phyloP scores from a whole-genome alignment of 1,284 basidiomycete species.

The Cryptococcus wingfieldii region DNA sequence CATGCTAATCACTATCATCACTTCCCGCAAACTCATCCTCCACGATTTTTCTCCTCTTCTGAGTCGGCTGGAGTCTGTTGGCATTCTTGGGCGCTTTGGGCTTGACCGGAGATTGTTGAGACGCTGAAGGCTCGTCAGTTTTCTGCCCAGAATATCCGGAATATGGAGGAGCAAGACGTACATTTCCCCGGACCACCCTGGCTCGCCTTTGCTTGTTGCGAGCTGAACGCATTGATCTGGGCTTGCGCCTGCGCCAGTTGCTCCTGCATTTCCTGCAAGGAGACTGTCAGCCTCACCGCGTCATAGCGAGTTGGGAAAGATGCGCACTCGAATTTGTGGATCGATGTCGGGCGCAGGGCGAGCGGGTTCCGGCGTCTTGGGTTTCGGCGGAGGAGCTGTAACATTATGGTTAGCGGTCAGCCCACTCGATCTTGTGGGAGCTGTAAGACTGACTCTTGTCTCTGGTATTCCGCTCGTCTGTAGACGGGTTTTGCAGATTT shows the following conservation, averaged over 20 bases:
- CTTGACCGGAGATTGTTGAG: conserved; percentile 25
- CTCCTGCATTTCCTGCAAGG: not conserved
- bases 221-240: not conserved
- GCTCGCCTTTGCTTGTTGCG: not conserved
- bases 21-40: not conserved
- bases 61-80: conserved; percentile 34
- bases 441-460: too few relatives aligned
- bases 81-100: conserved; percentile 21
- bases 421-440: too few relatives aligned
- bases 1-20: not conserved
- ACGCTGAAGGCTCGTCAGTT: conserved; percentile 1
- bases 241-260: not conserved
- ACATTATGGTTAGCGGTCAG: too few relatives aligned
- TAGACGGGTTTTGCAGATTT: not conserved
- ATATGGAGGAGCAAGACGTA: not conserved
- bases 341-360: too few relatives aligned
- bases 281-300: not conserved
- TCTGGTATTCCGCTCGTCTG: conserved; percentile 12
- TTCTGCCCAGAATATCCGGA: not conserved
- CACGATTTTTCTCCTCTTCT: conserved; percentile 26
- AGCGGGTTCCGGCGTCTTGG: too few relatives aligned
- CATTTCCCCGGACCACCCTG: not conserved
- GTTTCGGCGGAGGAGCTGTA: too few relatives aligned
- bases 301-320: conserved; percentile 6
- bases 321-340: too few relatives aligned